phyloP scores from a whole-genome alignment of 2,329 filamentous ascomycete species.

The Talaromyces sp. region DNA sequence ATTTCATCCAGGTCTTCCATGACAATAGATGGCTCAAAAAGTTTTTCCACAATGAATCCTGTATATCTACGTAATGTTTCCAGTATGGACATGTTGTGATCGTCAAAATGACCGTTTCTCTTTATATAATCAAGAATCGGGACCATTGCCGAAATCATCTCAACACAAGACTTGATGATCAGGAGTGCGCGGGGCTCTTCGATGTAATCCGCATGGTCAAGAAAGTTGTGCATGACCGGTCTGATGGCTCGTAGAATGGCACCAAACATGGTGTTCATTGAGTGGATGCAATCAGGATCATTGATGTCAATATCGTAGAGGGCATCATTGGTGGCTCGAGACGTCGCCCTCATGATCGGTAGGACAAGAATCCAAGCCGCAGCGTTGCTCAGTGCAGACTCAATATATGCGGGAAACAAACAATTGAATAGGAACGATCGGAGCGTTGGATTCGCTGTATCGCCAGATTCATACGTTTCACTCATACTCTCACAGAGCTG shows the following conservation, averaged over 20 bases:
- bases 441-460: constrained; percentile 45
- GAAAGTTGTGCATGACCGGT: constrained; percentile 38
- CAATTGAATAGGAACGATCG: constrained; percentile 53
- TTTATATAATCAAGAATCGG: constrained; percentile 50
- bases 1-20: constrained; percentile 5
- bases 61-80: constrained; percentile 43
- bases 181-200: constrained; percentile 41
- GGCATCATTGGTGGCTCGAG: constrained; percentile 44
- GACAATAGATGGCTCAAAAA: constrained; percentile 27
- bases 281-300: constrained; percentile 39
- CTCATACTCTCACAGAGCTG: constrained; percentile 55
- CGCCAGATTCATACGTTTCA: constrained; percentile 44
- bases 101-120: constrained; percentile 31
- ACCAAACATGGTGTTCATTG: constrained; percentile 37
- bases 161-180: constrained; percentile 41
- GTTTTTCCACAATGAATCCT: constrained; percentile 32
- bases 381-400: constrained; percentile 45
- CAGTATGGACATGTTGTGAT: constrained; percentile 34
- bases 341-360: constrained; percentile 53
- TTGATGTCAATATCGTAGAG: constrained; percentile 48
- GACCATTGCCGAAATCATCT: constrained; percentile 43
- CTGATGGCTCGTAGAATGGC: constrained; percentile 41
- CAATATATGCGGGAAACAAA: constrained; percentile 59
- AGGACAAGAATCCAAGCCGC: constrained; percentile 53
- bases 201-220: constrained; percentile 35